phyloP scores from a whole-genome alignment of 2,329 filamentous ascomycete species.

The Alternaria alternata region DNA sequence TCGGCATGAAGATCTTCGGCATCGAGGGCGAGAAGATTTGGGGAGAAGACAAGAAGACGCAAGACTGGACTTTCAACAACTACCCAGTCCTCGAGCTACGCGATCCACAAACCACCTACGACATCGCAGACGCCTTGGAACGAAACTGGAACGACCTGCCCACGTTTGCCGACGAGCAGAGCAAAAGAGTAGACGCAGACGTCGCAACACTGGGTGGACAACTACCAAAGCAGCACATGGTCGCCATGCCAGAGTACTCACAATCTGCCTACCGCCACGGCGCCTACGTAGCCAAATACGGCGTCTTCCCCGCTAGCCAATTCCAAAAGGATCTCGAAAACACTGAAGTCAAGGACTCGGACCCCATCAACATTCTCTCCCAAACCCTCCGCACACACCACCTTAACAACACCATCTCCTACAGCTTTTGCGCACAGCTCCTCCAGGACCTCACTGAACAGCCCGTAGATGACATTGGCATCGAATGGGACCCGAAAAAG shows the following conservation, averaged over 20 bases:
- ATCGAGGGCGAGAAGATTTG: constrained; percentile 51
- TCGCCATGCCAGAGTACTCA: constrained; percentile 52
- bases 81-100: constrained; percentile 58
- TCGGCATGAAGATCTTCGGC: constrained; percentile 61
- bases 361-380: constrained; percentile 40
- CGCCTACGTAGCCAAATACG: constrained; percentile 59
- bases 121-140: constrained; percentile 48
- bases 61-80: constrained; percentile 61
- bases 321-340: constrained; percentile 54
- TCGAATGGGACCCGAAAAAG: constrained; percentile 56
- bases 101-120: constrained; percentile 55
- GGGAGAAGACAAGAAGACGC: constrained; percentile 44
- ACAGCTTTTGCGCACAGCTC: constrained; percentile 56
- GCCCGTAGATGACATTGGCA: constrained; percentile 48
- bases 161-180: constrained; percentile 48
- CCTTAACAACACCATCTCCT: constrained; percentile 27
- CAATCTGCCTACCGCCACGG: constrained; percentile 60
- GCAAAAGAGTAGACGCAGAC: constrained; percentile 52
- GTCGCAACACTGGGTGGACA: constrained; percentile 36
- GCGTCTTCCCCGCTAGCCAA: constrained; percentile 53
- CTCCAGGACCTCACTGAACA: constrained; percentile 58
- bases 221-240: constrained; percentile 37
- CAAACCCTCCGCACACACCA: constrained; percentile 32
- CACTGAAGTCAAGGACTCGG: constrained; percentile 35
- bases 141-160: constrained; percentile 38